Percentiles rank a stretch among this genome's conserved stretches.
These are phyloP conservation scores for Pharnaceum exiguum DNA, from an alignment of 148 eudicot genomes.

Conservation along the genomic window DNA sequence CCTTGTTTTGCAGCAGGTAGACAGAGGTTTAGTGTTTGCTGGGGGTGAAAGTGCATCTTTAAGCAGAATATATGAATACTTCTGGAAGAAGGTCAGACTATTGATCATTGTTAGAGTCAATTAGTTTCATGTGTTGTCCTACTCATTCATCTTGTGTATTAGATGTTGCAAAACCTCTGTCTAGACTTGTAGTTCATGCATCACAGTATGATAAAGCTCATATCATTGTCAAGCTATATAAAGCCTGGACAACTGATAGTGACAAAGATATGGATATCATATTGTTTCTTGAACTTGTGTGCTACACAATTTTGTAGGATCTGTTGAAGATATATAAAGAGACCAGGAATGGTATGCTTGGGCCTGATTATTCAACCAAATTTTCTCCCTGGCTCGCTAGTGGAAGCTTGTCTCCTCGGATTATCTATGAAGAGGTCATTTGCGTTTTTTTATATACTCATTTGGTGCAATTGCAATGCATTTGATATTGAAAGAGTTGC, in stretches of 20 bases:
- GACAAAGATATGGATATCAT: no score
- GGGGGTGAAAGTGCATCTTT: slow-evolving; percentile 92
- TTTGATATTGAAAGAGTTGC: not conserved
- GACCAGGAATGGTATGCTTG: slow-evolving; percentile 89
- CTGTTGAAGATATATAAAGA: slow-evolving; percentile 59
- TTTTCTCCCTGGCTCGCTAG: slow-evolving; percentile 95
- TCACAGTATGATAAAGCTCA: no score
- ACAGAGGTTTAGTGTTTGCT: slow-evolving; percentile 56
- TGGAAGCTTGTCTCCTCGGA: slow-evolving; percentile 85
- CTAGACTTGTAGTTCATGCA: no score
- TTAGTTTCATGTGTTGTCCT: no score
- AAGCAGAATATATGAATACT: slow-evolving; percentile 74
- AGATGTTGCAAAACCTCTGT: no score
- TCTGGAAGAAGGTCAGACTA: slow-evolving; percentile 79
- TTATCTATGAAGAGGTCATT: slow-evolving; percentile 73
- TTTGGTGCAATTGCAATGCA: not conserved
- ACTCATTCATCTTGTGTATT: no score
- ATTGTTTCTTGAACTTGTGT: not conserved
- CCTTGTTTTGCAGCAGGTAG: slow-evolving; percentile 37
- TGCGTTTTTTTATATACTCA: not conserved
- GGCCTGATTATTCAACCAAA: slow-evolving; percentile 94
- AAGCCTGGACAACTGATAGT: no score
- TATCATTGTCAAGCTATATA: no score
- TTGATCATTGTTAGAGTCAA: not conserved
- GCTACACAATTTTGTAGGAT: slow-evolving; percentile 41